Percentiles rank a stretch among this genome's conserved stretches.
These are phyloP conservation scores for Mortierella claussenii DNA, from an alignment of 192 early-diverging fungal genomes.

Conservation along the genomic window DNA sequence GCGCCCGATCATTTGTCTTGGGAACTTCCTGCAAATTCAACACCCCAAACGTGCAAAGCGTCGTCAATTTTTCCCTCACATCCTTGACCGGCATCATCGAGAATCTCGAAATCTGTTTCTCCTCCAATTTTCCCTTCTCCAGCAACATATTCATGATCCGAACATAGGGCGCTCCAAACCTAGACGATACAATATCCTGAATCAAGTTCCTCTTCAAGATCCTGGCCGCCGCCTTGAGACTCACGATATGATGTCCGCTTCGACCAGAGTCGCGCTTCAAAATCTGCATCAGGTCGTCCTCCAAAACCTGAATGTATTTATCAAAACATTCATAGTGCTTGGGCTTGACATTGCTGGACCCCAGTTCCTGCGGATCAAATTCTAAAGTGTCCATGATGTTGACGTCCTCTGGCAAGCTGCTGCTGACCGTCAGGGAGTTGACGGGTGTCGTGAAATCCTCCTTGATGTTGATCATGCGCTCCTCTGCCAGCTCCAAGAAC, in stretches of 20 bases:
- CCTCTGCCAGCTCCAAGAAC: conserved; percentile 68
- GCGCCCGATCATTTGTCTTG: conserved; percentile 75
- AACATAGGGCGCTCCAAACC: conserved; percentile 67
- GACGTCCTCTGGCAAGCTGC: conserved; percentile 25
- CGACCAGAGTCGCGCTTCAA: conserved; percentile 66
- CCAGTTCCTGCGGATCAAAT: conserved; percentile 28
- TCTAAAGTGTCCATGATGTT: conserved; percentile 40
- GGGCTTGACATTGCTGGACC: conserved; percentile 17
- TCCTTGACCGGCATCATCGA: conserved; percentile 74
- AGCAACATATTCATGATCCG: conserved; percentile 74
- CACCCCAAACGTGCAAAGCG: conserved; percentile 49
- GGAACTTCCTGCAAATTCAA: conserved; percentile 73
- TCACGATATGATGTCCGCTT: conserved; percentile 67
- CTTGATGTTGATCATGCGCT: conserved; percentile 62
- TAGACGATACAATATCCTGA: conserved; percentile 65
- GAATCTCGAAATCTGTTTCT: conserved; percentile 70
- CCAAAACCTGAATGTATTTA: conserved; percentile 70
- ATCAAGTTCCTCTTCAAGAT: conserved; percentile 67
- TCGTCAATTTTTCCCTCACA: conserved; percentile 71
- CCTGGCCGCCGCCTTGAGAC: conserved; percentile 64
- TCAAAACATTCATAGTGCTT: conserved; percentile 55
- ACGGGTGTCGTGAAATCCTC: conserved; percentile 49
- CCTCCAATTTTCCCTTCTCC: conserved; percentile 81
- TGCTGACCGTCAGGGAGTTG: conserved; percentile 17
- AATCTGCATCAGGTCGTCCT: conserved; percentile 65